Percentiles rank a stretch among this genome's conserved stretches.
Evolutionary conservation across 768 basidiomycete genomes (phyloP).

Genomic region (Lentinus brumalis): DNA sequence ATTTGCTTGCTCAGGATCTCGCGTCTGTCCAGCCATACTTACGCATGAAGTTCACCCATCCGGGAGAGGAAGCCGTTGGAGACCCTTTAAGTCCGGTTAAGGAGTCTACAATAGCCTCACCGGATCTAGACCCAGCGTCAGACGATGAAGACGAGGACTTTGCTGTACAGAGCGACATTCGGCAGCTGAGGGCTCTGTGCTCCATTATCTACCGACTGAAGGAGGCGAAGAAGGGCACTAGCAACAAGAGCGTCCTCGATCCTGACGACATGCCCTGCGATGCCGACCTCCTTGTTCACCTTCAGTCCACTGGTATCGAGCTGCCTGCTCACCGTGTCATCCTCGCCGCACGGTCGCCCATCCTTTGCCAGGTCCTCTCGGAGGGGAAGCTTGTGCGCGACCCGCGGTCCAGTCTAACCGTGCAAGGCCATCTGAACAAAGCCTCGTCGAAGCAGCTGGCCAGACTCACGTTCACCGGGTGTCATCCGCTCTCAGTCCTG

Average conservation of each 20-base stretch:
- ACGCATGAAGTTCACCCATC: background rate
- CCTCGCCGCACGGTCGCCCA: conserved; percentile 59
- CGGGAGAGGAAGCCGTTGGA: background rate
- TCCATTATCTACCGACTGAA: conserved; percentile 21
- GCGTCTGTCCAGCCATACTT: conserved; percentile 64
- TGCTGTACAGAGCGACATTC: conserved; percentile 38
- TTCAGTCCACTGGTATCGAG: conserved; percentile 40
- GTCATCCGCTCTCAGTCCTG: conserved; percentile 67
- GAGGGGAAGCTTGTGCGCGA: conserved; percentile 35
- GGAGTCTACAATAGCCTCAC: background rate
- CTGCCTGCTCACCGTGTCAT: conserved; percentile 69
- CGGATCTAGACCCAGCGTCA: background rate
- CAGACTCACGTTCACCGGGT: conserved; percentile 50
- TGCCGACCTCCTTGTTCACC: conserved; percentile 61
- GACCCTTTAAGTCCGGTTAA: background rate
- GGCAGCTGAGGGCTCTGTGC: conserved; percentile 26
- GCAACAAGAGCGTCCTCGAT: background rate
- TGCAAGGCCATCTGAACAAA: conserved; percentile 25
- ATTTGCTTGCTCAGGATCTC: conserved; percentile 65
- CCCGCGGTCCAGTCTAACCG: conserved; percentile 32
- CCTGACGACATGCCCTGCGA: conserved; percentile 39
- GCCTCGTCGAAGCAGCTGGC: background rate
- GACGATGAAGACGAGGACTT: conserved; percentile 33
- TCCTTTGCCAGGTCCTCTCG: conserved; percentile 46
- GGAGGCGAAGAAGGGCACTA: conserved; percentile 11